phyloP scores from a whole-genome alignment of 768 basidiomycete species.

The Lactifluus piperatus region DNA sequence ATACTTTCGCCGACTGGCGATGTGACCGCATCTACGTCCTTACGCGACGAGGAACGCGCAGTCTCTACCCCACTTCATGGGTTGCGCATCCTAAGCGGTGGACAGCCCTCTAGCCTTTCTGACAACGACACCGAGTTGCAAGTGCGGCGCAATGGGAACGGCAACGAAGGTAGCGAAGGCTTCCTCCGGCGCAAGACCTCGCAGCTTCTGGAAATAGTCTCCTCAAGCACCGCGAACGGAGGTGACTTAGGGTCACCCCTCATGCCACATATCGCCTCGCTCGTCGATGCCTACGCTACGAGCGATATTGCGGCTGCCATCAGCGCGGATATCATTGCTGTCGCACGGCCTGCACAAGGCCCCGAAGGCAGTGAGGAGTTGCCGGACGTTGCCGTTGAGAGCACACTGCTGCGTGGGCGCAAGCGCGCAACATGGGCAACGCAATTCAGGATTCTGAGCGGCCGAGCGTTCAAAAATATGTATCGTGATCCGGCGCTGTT shows the following conservation, averaged over 20 bases:
- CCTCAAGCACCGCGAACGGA: constrained; percentile 26
- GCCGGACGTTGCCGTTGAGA: constrained; percentile 65
- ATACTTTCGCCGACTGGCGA: constrained; percentile 29
- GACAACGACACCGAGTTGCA: constrained; percentile 46
- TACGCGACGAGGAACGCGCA: constrained; percentile 66
- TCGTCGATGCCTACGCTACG: constrained; percentile 64
- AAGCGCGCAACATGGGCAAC: constrained; percentile 80
- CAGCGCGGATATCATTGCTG: constrained; percentile 48
- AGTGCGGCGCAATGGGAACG: constrained; percentile 35
- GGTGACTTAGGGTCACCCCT: constrained; percentile 29
- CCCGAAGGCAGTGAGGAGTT: constrained; percentile 35
- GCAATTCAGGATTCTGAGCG: constrained; percentile 92
- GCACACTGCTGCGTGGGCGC: constrained; percentile 54
- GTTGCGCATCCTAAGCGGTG: constrained; percentile 2
- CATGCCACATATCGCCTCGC: constrained; percentile 50
- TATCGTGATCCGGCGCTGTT: constrained; percentile 92
- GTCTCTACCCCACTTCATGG: constrained; percentile 22
- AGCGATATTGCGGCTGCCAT: constrained; percentile 62
- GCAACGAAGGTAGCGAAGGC: constrained; percentile 29
- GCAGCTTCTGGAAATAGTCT: constrained; percentile 55
- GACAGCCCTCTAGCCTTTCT: constrained; percentile 27
- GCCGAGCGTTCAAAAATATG: constrained; percentile 95
- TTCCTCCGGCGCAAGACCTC: constrained; percentile 69
- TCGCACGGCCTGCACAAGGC: constrained; percentile 27
- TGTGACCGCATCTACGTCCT: constrained; percentile 26